Evolutionary conservation across 257 asterid genomes (phyloP).

Genomic region (Eustoma russellianum): DNA sequence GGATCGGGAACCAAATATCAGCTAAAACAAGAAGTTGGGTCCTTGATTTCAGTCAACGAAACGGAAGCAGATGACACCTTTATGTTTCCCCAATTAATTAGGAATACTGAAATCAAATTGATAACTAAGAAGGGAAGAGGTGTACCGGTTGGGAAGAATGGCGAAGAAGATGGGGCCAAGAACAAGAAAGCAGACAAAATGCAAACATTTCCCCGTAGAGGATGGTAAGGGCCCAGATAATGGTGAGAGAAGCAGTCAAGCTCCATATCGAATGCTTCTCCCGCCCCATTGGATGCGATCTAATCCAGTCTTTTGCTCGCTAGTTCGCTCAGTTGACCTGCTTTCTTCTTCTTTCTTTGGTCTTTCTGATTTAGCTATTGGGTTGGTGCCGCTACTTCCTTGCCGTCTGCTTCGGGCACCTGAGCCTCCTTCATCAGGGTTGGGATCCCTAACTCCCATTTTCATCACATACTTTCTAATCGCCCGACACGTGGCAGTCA

Average conservation of each 20-base stretch:
- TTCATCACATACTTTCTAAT: not conserved
- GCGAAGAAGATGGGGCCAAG: too few species aligned
- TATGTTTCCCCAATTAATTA: not conserved
- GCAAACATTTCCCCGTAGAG: slow-evolving; percentile 92
- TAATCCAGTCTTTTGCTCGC: not conserved
- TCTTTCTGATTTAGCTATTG: not conserved
- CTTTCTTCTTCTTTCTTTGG: slow-evolving; percentile 3
- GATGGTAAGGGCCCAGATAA: slow-evolving; percentile 62
- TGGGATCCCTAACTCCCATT: too few species aligned
- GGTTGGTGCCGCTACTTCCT: not conserved
- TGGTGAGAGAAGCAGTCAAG: slow-evolving; percentile 42
- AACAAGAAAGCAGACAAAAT: slow-evolving; percentile 70
- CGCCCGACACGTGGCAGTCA: not conserved
- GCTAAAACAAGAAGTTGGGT: not conserved
- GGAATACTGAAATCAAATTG: not conserved
- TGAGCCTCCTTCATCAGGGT: not conserved
- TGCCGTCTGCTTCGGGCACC: not conserved
- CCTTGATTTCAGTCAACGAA: not conserved
- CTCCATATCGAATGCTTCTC: slow-evolving; percentile 31
- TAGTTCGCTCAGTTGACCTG: not conserved
- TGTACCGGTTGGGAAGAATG: slow-evolving; percentile 30
- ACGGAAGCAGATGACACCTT: not conserved
- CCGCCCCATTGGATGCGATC: not conserved
- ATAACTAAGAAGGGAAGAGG: too few species aligned
- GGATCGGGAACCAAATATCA: too few species aligned